Conservation (phyloP, 1,284 basidiomycete genomes). For the Naganishia liquefaciens region DNA sequence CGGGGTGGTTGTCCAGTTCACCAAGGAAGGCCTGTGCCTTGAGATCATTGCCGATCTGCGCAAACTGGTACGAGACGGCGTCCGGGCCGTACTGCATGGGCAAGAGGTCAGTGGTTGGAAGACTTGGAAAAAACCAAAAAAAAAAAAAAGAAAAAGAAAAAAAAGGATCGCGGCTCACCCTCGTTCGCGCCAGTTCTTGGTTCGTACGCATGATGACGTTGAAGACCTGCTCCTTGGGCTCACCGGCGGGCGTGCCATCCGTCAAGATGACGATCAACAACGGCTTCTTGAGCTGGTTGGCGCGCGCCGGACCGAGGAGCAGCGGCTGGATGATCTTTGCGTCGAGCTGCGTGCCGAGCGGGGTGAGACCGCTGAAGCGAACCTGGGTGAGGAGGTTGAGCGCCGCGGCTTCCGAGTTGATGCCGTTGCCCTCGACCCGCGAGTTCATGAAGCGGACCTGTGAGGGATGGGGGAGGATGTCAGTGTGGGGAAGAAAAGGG, state of each 20-base stretch:
- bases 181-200: constrained; percentile 47
- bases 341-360: constrained; percentile 53
- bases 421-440: constrained; percentile 54
- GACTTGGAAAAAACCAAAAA: no score
- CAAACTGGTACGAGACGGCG: constrained; percentile 52
- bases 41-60: constrained; percentile 53
- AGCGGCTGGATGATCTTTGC: constrained; percentile 56
- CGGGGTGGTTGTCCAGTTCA: constrained; percentile 55
- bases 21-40: constrained; percentile 55
- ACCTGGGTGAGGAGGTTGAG: constrained; percentile 52
- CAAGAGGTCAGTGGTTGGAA: not conserved
- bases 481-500: not conserved
- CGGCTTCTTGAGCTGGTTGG: constrained; percentile 53
- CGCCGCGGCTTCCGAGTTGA: constrained; percentile 52
- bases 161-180: constrained; percentile 29
- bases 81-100: constrained; percentile 50
- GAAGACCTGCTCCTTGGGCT: constrained; percentile 50
- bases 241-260: constrained; percentile 54
- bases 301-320: constrained; percentile 53
- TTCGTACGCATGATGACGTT: constrained; percentile 53
- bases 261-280: constrained; percentile 55
- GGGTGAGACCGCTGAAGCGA: constrained; percentile 57
- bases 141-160: not conserved
- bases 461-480: no score
- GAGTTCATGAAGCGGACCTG: constrained; percentile 56